These are phyloP conservation scores for Exidia glandulosa DNA, from an alignment of 768 basidiomycete genomes.

Conservation along the genomic window DNA sequence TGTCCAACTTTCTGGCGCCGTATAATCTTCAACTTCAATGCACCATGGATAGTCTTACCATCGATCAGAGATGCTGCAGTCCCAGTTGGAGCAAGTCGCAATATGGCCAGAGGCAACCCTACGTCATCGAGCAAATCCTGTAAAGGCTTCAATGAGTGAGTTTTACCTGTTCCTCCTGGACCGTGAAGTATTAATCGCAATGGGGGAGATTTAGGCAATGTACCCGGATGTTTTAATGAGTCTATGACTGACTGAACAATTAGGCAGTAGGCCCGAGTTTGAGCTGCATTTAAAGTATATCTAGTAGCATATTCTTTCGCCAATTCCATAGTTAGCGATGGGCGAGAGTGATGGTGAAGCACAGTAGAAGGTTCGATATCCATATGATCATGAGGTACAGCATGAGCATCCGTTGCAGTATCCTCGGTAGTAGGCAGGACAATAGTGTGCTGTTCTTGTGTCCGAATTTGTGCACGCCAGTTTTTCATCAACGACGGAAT, in stretches of 20 bases:
- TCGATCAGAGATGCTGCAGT: slow-evolving; percentile 20
- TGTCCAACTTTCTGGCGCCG: slow-evolving; percentile 8
- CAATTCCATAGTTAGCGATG: no score
- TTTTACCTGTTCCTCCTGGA: slow-evolving; percentile 25
- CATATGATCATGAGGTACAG: no score
- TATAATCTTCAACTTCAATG: slow-evolving; percentile 13
- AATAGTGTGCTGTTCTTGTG: no score
- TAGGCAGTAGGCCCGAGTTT: neutral
- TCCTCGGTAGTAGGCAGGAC: no score
- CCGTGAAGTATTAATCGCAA: slow-evolving; percentile 16
- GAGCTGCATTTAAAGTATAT: no score
- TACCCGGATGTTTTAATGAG: neutral
- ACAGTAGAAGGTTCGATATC: no score
- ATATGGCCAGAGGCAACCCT: slow-evolving; percentile 12
- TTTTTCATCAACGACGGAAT: no score
- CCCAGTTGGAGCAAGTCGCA: slow-evolving; percentile 21
- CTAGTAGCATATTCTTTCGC: no score
- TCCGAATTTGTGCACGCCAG: no score
- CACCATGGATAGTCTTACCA: slow-evolving; percentile 20
- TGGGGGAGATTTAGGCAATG: neutral
- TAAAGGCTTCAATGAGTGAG: slow-evolving; percentile 18
- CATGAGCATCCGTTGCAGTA: no score
- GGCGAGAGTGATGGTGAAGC: no score
- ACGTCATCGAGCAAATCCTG: slow-evolving; percentile 13
- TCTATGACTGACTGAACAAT: neutral